Base-by-base conservation (phyloP, 75 land plant species). In the Azolla pinnata region DNA sequence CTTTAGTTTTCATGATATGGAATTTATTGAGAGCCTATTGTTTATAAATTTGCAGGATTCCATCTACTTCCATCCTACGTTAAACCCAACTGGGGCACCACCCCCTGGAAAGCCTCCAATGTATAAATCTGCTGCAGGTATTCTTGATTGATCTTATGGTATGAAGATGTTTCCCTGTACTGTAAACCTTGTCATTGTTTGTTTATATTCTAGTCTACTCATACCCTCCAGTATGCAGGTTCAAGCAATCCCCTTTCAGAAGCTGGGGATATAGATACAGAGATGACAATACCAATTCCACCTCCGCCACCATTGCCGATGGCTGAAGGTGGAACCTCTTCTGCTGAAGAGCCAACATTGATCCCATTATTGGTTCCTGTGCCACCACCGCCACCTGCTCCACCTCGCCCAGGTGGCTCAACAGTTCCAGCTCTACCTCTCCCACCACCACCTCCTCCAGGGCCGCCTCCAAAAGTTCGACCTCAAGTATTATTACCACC, bases 71-170 rank as follows among this genome's bases (percentile, higher is more conserved):
- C 91, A 95, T 65, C 97, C 97, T n/a, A 77, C 83, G 19, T 61
- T 90, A 52, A 95, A 95, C 61, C 99, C 97, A 24, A 83, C 87
- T 27, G 99, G 99, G 5, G 97, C 91, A 32, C 97, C 99, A 38
- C 99, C 99, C 7, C 97, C 97, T 62, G 99, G 99, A 57, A 95
- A 90, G 52, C 97, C 91, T 56, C 99, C 97, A 0, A 90, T 95
- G 99, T 95, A 73, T 64, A 86, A 83, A 64, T 84, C 99, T 44
- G 90, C 97, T 35, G 83, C 86, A 56, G 99, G 99, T 90, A 20
- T 59, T 55, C 56, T 40, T 18, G n/a, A n/a, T n/a, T n/a, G n/a
- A n/a, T n/a, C n/a, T n/a, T n/a, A n/a, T n/a, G n/a, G n/a, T n/a
- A n/a, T n/a, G n/a, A n/a, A n/a, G n/a, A n/a, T n/a, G n/a, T n/a